phyloP scores from a whole-genome alignment of 1,284 basidiomycete genomes.

The Spongispora temasekensis region DNA sequence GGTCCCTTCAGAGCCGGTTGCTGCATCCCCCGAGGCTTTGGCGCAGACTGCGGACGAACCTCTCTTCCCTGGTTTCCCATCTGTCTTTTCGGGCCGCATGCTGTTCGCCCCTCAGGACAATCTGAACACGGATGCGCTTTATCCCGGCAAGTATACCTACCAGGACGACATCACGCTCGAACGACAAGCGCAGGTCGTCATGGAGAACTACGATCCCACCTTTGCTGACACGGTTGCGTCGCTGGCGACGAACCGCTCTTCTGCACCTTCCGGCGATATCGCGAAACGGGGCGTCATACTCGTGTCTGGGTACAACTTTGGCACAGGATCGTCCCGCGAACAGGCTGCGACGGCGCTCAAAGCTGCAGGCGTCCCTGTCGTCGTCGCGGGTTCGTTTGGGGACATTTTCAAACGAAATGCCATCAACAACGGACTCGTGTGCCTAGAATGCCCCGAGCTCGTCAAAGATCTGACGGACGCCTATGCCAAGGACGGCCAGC shows the following conservation, averaged over 20 bases:
- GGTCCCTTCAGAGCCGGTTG: slow-evolving; percentile 36
- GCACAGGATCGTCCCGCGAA: slow-evolving; percentile 97
- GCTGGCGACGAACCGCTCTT: slow-evolving; percentile 39
- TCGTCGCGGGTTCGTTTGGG: slow-evolving; percentile 96
- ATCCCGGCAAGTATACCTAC: slow-evolving; percentile 99
- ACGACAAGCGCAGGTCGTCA: slow-evolving; percentile 94
- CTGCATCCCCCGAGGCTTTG: slow-evolving; percentile 28
- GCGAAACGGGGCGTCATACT: slow-evolving; percentile 72
- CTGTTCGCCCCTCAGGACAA: slow-evolving; percentile 97
- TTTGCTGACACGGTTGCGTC: slow-evolving; percentile 80
- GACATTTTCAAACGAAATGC: slow-evolving; percentile 99
- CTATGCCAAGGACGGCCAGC: slow-evolving; percentile 72
- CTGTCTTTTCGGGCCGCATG: slow-evolving; percentile 79
- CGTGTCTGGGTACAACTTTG: slow-evolving; percentile 97
- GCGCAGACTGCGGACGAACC: slow-evolving; percentile 49
- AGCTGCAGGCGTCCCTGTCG: slow-evolving; percentile 89
- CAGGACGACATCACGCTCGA: slow-evolving; percentile 98
- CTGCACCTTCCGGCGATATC: slow-evolving; percentile 13
- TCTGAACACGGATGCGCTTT: slow-evolving; percentile 97
- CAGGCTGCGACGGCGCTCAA: slow-evolving; percentile 98
- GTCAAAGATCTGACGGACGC: slow-evolving; percentile 80
- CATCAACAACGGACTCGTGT: slow-evolving; percentile 98
- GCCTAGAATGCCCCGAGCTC: slow-evolving; percentile 89
- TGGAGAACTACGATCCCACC: slow-evolving; percentile 96
- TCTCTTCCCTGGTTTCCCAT: slow-evolving; percentile 81